phyloP scores from a whole-genome alignment of 108 stramenopile species.

The Asterionellopsis glacialis region DNA sequence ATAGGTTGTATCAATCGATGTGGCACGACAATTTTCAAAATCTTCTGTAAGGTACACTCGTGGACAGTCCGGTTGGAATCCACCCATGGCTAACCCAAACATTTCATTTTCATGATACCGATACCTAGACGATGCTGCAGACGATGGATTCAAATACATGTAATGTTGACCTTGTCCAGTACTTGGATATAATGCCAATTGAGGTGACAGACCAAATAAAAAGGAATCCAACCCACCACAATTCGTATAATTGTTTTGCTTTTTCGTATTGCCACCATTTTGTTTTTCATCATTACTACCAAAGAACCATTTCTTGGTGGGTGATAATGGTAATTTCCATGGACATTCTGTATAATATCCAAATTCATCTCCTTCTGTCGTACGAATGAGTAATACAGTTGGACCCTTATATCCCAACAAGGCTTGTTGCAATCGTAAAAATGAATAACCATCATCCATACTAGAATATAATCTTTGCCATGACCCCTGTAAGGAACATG shows the following conservation, averaged over 20 bases:
- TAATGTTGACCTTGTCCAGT: neutral
- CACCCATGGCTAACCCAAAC: conserved; percentile 30
- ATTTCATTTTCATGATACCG: neutral
- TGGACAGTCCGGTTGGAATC: conserved; percentile 13
- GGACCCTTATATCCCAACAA: conserved; percentile 24
- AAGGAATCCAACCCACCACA: conserved; percentile 2
- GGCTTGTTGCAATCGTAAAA: conserved; percentile 19
- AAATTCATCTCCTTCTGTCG: conserved; percentile 14
- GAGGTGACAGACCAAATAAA: neutral
- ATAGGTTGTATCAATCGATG: conserved; percentile 26
- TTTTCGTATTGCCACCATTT: too few species aligned
- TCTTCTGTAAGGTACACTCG: conserved; percentile 39
- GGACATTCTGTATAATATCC: conserved; percentile 22
- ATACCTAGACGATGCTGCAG: neutral
- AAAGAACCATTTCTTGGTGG: conserved; percentile 11
- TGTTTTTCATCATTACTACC: neutral
- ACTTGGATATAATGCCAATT: neutral
- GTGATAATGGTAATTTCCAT: conserved; percentile 16
- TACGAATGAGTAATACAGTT: conserved; percentile 20
- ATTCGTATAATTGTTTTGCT: neutral
- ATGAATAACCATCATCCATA: conserved; percentile 23
- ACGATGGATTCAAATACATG: conserved; percentile 2
- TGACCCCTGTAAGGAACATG: neutral
- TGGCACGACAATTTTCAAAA: conserved; percentile 34
- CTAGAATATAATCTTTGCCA: conserved; percentile 24